Conservation (phyloP, 129 eudicot genomes). For the Ambrosia trifida region DNA sequence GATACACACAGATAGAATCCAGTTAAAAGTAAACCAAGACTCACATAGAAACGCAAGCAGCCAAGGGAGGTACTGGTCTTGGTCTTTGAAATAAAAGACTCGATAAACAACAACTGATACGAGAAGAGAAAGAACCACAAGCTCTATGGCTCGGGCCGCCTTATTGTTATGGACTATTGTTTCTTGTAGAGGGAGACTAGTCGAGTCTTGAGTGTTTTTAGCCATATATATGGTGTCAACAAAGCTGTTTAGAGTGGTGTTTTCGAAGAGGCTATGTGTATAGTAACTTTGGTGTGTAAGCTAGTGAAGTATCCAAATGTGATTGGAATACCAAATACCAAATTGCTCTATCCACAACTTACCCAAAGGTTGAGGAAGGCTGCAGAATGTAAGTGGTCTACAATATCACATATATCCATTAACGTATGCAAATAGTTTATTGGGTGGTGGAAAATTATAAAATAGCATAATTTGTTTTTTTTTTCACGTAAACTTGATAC, state of each 20-base stretch:
- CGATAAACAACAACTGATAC: constrained; percentile 46
- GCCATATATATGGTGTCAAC: constrained; percentile 14
- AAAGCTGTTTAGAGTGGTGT: not conserved
- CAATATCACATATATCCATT: not conserved
- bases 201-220: constrained; percentile 12
- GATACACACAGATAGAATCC: constrained; percentile 37
- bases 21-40: constrained; percentile 47
- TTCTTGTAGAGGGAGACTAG: constrained; percentile 39
- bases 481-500: too few species aligned
- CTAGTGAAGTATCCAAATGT: not conserved
- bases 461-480: too few species aligned
- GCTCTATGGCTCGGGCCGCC: constrained; percentile 43
- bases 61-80: constrained; percentile 43
- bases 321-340: too few species aligned
- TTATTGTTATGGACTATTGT: constrained; percentile 31
- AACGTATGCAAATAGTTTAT: not conserved
- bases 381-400: not conserved
- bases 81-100: constrained; percentile 32
- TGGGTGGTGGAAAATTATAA: not conserved
- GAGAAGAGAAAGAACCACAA: constrained; percentile 47
- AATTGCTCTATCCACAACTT: not conserved
- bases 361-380: not conserved
- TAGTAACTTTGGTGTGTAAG: not conserved
- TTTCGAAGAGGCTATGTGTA: not conserved
- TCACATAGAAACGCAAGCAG: constrained; percentile 52